Evolutionary conservation across 2,329 filamentous ascomycete species (phyloP), one percentile per base, ranked within the genome.

Genomic region (Cercospora nicotianae): DNA sequence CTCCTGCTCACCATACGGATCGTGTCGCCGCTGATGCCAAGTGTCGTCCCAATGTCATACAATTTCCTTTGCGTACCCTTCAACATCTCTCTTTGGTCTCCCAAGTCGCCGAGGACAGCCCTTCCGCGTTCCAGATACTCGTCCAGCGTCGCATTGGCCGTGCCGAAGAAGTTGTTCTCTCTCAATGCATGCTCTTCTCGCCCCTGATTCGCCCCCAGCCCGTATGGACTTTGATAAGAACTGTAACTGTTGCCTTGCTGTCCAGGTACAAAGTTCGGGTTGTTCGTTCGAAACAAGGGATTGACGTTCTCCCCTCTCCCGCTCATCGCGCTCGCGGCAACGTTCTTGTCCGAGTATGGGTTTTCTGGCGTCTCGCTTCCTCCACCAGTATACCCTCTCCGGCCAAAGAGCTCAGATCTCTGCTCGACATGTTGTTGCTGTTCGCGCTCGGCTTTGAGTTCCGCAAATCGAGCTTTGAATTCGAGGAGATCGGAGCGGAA

Each of bases 1-100:
- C 95, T 86, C 73, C 95, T 83, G 81, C 98, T 94, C 51, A 99
- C 91, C 93, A 95, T 98, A 58, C 95, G 89, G 72, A 99, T 99
- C 1, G 95, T 99, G 78, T 98, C 94, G 20, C 94, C 94, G 76
- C 91, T 96, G 68, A 99, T 87, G 0, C 95, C 95, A 59, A 99
- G 82, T 23, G 95, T 98, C 77, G 96, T 98, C 6, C 92, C 95
- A 20, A 97, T 93, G 74, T 88, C 94, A 78, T 98, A 98, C 60
- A 99, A 84, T 78, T 89, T 89, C 79, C 90, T 90, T 81, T 99
- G 95, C 23, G 95, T 98, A 62, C 90, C 92, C 83, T 99, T 99
- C 71, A 99, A 85, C 83, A 97, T 94, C 78, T 98, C 94, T 64
- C 92, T 87, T 83, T 99, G 95, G 76, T 95, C 87, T 3, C 92